Base-by-base conservation (phyloP, 768 basidiomycete species). In the Rhodocollybia butyracea region DNA sequence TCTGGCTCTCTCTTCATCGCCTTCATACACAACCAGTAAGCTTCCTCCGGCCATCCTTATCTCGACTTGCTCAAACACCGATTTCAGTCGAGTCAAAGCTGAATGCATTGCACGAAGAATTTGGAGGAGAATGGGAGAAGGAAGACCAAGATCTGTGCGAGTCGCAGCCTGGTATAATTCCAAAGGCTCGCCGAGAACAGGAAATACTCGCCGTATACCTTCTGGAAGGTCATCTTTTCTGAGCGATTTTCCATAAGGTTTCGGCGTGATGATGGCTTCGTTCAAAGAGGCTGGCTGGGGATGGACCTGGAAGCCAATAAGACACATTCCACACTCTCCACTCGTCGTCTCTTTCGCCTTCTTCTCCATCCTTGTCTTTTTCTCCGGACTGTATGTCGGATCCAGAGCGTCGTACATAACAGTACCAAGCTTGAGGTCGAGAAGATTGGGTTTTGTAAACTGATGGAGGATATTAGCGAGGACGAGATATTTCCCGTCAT, bases 341-440 rank as follows among this genome's bases (percentile, higher is more conserved):
- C 83, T 88, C 1, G 96, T 98, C 0, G 91, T 86, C 10, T 78
- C 70, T 27, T 71, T 74, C 1, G 93, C 93, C 1, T 78, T 76
- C 62, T 82, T 77, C 54, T 80, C 73, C 94, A 95, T 94, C 24
- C 90, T 83, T 38, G 72, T 78, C 57, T 81, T 77, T 73, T 99
- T 99, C 55, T 89, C 91, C 2, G 80, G 76, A 13, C 19, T 34
- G n/a, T 34, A 50, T 11, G 7, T 17, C 0, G 79, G 68, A 4
- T 88, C 79, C 11, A 66, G 64, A 21, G 86, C 81, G 48, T 91
- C 93, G 59, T 90, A 91, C n/a, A 98, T 78, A 1, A 88, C 76
- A 0, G 89, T 95, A 1, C 97, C 97, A 15, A 98, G 87, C 69
- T 98, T 99, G 66, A 94, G 78, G 67, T 99, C 96, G 27, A 98